Percentiles rank a stretch among this genome's conserved stretches.
Conservation (phyloP, 2,329 filamentous ascomycete species). For the Trichoderma asperellum region DNA sequence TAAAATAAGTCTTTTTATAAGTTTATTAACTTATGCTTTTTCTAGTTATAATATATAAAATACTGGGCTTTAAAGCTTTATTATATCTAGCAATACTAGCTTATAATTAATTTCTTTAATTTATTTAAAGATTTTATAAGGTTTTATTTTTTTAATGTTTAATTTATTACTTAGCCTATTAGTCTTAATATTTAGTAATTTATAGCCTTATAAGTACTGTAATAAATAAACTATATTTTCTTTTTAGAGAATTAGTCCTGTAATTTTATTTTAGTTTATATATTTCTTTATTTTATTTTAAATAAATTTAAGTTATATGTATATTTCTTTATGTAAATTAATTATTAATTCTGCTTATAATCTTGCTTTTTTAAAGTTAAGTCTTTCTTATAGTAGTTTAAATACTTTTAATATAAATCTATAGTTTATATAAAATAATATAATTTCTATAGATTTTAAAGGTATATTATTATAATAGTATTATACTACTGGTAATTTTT, state of each 20-base stretch:
- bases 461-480: background rate
- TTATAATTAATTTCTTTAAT: too few relatives aligned
- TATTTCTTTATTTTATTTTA: conserved; percentile 8
- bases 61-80: too few relatives aligned
- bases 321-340: conserved; percentile 7
- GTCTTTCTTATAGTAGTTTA: background rate
- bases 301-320: background rate
- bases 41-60: too few relatives aligned
- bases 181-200: conserved; percentile 4
- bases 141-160: too few relatives aligned
- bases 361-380: background rate
- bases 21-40: too few relatives aligned
- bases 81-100: too few relatives aligned
- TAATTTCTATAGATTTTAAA: background rate
- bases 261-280: too few relatives aligned
- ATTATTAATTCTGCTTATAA: too few relatives aligned
- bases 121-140: too few relatives aligned
- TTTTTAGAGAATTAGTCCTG: too few relatives aligned
- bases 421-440: background rate
- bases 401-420: background rate
- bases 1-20: too few relatives aligned
- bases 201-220: conserved; percentile 16
- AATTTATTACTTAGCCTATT: too few relatives aligned
- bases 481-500: background rate
- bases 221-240: background rate